Evolutionary conservation across 2,329 filamentous ascomycete species (phyloP), one percentile per base, ranked within the genome.

Genomic region (Drechslerella stenobrocha): DNA sequence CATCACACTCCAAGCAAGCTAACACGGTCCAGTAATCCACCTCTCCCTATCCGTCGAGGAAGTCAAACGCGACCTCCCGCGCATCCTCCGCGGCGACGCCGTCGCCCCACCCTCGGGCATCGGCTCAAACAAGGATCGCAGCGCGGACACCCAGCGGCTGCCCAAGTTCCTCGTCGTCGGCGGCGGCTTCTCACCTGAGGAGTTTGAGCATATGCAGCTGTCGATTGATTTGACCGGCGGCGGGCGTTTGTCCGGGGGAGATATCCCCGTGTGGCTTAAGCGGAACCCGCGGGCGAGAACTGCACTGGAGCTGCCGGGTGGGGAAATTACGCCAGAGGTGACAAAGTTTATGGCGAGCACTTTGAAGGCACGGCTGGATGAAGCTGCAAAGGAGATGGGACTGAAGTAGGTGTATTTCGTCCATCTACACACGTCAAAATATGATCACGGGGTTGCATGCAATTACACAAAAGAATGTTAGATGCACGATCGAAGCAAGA

Each of bases 211-310:
- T 9, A 60, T 67, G 63, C 53, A 56, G 23, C 45, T 30, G 9
- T 56, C 55, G 11, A 56, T 67, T 24, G 63, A 67, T 35, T 35
- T 67, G 9, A 67, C 63, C 6, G 63, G 34, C 15, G 55, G 45
- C 18, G 63, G 55, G 5, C 51, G 23, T 9, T 40, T 67, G 4
- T 26, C 50, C 6, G 50, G 55, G 2, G 45, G 51, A 15, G 40
- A 51, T 18, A n/a, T 60, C 4, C 55, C 63, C n/a, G n/a, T 55
- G 28, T 67, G 63, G 63, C 48, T 67, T 0, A 46, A 60, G 13
- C 59, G 50, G 20, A 57, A 57, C 13, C 8, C 44, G 34, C 30
- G 6, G 28, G 6, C 2, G 26, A 53, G 5, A 22, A 51, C 3
- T 1, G 35, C 37, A 32, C 50, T 66, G 30, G 52, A 58, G 40